These are phyloP conservation scores for Naematelia encephala DNA, from an alignment of 768 basidiomycete genomes.

Conservation along the genomic window DNA sequence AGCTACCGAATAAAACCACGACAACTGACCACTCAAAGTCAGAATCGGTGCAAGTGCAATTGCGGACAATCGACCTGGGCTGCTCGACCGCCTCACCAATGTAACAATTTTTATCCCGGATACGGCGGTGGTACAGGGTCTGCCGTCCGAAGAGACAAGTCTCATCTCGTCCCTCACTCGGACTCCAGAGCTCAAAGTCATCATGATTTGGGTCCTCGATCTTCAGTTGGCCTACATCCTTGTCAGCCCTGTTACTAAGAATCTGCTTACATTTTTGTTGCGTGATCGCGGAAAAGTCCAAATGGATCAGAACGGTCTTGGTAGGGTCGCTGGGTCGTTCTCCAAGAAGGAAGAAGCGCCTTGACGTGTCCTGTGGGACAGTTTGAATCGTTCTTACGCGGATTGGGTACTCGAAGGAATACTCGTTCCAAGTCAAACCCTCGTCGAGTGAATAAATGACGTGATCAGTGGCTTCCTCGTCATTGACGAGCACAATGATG, in stretches of 20 bases:
- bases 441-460: constrained; percentile 87
- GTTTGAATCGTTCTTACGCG: constrained; percentile 76
- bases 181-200: constrained; percentile 97
- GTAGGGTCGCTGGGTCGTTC: constrained; percentile 55
- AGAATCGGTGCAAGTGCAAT: constrained; percentile 66
- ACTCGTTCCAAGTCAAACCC: constrained; percentile 81
- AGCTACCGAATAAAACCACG: not conserved
- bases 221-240: constrained; percentile 62
- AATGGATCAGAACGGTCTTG: constrained; percentile 67
- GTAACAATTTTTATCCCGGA: constrained; percentile 72
- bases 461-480: constrained; percentile 86
- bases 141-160: constrained; percentile 87
- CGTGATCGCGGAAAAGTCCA: constrained; percentile 83
- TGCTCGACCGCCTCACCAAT: constrained; percentile 68
- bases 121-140: constrained; percentile 86
- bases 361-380: constrained; percentile 82
- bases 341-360: constrained; percentile 84
- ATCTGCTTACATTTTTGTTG: constrained; percentile 64
- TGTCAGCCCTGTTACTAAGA: not conserved
- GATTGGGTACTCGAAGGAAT: constrained; percentile 74
- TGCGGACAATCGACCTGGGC: constrained; percentile 59
- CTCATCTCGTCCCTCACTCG: constrained; percentile 81
- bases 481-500: constrained; percentile 87
- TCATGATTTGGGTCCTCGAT: constrained; percentile 71
- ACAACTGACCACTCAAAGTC: constrained; percentile 90